Percentiles rank a stretch among this genome's conserved stretches.
Evolutionary conservation across 345 rosid genomes (phyloP).

Genomic region (Geranium brycei): DNA sequence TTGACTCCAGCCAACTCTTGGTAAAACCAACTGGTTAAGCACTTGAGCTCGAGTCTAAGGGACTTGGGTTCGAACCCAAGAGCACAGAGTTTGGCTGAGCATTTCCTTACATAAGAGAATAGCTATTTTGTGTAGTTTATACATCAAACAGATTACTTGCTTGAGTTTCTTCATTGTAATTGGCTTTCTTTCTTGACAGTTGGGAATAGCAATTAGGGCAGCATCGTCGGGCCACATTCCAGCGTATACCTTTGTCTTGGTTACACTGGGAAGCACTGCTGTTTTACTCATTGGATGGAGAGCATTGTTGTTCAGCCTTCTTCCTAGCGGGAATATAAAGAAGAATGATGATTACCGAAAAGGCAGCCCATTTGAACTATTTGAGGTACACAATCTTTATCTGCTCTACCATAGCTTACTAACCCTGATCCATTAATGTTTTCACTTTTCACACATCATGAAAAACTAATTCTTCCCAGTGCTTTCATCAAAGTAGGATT

Average conservation of each 20-base stretch:
- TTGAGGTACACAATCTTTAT: conserved; percentile 42
- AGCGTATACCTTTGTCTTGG: conserved; percentile 37
- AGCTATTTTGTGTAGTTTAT: neutral
- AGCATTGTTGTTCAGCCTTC: conserved; percentile 29
- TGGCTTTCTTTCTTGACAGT: conserved; percentile 20
- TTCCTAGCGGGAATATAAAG: conserved; percentile 40
- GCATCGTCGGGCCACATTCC: conserved; percentile 46
- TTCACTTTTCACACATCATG: too few relatives aligned
- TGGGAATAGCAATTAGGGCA: conserved; percentile 31
- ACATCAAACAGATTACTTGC: conserved; percentile 1
- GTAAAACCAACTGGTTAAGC: too few relatives aligned
- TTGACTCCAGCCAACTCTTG: too few relatives aligned
- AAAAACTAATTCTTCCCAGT: too few relatives aligned
- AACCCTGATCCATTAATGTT: too few relatives aligned
- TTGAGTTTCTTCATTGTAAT: too few relatives aligned
- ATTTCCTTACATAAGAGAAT: neutral
- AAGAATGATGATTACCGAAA: conserved; percentile 55
- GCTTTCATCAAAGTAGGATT: too few relatives aligned
- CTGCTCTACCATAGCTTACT: too few relatives aligned
- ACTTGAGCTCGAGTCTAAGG: too few relatives aligned
- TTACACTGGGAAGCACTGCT: conserved; percentile 18
- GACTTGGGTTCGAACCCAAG: too few relatives aligned
- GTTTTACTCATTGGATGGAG: conserved; percentile 71
- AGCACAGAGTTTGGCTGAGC: too few relatives aligned
- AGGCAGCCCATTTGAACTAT: conserved; percentile 81